Conservation (phyloP, 345 rosid species). For the Eutrema yunnanense region DNA sequence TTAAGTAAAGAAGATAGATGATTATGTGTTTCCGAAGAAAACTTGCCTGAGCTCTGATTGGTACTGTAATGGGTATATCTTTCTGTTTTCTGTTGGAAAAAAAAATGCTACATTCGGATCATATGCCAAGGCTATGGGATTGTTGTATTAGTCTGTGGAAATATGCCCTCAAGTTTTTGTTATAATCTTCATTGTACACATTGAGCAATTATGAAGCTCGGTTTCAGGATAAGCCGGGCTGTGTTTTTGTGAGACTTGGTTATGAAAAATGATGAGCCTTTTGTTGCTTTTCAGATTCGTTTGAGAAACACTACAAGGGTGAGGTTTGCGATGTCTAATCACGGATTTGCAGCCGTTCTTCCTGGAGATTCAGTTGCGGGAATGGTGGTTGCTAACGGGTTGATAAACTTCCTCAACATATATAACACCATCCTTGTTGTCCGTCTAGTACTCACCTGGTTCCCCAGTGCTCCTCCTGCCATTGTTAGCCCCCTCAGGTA, state of each 20-base stretch:
- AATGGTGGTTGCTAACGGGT: constrained; percentile 78
- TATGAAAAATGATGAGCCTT: background rate
- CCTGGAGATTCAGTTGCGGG: constrained; percentile 93
- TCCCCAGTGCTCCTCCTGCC: constrained; percentile 91
- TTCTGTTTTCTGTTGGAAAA: background rate
- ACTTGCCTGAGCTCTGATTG: background rate
- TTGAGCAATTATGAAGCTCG: background rate
- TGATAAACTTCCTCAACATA: constrained; percentile 67
- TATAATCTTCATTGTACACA: background rate
- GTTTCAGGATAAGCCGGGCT: background rate
- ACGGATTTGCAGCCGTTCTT: constrained; percentile 76
- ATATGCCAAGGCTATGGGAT: background rate
- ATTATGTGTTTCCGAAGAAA: background rate
- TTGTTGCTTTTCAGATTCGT: constrained; percentile 35
- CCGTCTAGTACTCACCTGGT: constrained; percentile 95
- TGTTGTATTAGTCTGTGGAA: background rate
- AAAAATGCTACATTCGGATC: background rate
- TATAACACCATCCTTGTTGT: constrained; percentile 73
- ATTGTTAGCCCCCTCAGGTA: constrained; percentile 94
- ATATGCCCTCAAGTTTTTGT: background rate
- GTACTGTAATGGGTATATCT: background rate
- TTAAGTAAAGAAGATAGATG: background rate
- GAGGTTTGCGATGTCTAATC: constrained; percentile 34
- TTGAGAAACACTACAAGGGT: constrained; percentile 33
- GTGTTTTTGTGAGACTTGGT: background rate